Evolutionary conservation across 78 protist species (phyloP).

Genomic region (Tieghemostelium lacteum): DNA sequence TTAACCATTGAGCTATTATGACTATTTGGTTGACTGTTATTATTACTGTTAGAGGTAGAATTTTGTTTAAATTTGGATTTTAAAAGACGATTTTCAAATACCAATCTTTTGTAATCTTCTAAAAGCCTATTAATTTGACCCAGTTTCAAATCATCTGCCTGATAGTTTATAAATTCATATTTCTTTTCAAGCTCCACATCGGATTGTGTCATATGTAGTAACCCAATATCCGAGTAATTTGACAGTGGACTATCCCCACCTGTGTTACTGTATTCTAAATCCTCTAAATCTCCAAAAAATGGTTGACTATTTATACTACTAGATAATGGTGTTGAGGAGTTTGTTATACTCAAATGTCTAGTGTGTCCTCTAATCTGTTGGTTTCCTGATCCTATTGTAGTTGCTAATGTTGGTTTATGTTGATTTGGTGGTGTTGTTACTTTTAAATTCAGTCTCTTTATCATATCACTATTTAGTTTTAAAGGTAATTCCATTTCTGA

Average conservation of each 20-base stretch:
- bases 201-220: no score
- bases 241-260: neutral
- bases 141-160: constrained; percentile 63
- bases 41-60: neutral
- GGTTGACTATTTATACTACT: neutral
- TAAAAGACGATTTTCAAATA: constrained; percentile 49
- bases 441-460: constrained; percentile 52
- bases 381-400: neutral
- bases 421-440: constrained; percentile 5
- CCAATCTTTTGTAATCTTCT: constrained; percentile 65
- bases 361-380: constrained; percentile 27
- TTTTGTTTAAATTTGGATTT: constrained; percentile 36
- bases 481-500: constrained; percentile 49
- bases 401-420: neutral
- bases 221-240: no score
- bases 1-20: no score
- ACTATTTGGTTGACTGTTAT: neutral
- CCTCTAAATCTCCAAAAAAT: constrained; percentile 5
- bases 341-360: constrained; percentile 38
- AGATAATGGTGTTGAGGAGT: neutral
- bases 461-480: constrained; percentile 29
- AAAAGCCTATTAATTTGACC: constrained; percentile 54
- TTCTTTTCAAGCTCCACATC: constrained; percentile 4
- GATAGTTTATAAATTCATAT: constrained; percentile 55
- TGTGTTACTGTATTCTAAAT: neutral